These are phyloP conservation scores for Fagopyrum esculentum DNA, from an alignment of 148 eudicot species.

Conservation along the genomic window DNA sequence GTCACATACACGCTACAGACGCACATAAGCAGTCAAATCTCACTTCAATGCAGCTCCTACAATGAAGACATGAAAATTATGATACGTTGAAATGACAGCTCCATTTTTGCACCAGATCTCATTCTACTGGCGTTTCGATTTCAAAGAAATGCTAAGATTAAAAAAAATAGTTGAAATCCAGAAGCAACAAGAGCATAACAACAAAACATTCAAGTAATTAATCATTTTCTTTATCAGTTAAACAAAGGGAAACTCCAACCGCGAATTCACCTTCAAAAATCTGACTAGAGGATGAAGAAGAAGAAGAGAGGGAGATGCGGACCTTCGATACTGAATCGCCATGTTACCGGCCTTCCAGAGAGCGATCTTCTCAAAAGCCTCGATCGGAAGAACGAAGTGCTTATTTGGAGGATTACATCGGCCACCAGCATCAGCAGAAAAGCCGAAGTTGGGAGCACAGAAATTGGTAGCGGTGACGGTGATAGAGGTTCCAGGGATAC, in stretches of 20 bases:
- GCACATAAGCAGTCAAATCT: neutral
- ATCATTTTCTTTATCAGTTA: neutral
- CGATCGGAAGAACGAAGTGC: conserved; percentile 87
- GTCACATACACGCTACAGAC: no score
- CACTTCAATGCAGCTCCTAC: neutral
- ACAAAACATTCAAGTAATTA: neutral
- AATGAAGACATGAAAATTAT: neutral
- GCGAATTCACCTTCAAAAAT: neutral
- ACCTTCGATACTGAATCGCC: conserved; percentile 88
- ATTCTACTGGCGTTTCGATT: no score
- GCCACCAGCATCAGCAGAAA: conserved; percentile 63
- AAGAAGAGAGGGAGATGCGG: neutral
- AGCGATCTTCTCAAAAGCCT: conserved; percentile 93
- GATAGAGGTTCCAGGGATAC: conserved; percentile 81
- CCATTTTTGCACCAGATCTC: no score
- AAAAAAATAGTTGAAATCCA: neutral
- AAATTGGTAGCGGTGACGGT: conserved; percentile 81
- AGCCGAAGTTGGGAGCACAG: conserved; percentile 78
- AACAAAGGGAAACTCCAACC: neutral
- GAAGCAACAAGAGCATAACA: conserved; percentile 1
- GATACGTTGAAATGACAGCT: no score
- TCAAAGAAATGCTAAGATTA: no score
- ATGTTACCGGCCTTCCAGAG: conserved; percentile 92
- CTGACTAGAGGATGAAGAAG: neutral
- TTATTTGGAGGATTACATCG: conserved; percentile 66